These are phyloP conservation scores for Eimeria sp. DNA, from an alignment of 169 alveolate species.

Conservation along the genomic window DNA sequence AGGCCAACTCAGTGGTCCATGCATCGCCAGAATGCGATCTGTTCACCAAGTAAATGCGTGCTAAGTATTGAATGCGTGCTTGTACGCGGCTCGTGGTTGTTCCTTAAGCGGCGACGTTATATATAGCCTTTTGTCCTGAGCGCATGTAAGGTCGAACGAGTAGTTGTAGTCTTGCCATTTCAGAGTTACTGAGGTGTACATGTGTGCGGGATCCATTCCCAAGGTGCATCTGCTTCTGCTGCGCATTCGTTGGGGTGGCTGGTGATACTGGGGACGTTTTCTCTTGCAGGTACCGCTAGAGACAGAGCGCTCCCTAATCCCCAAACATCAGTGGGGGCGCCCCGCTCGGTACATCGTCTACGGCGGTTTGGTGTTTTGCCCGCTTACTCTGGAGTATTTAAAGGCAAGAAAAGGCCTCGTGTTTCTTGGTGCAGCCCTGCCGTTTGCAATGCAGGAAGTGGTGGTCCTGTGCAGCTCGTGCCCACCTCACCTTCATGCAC, in stretches of 20 bases:
- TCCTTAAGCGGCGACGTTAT: background rate
- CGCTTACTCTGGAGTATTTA: conserved; percentile 85
- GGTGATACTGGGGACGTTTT: background rate
- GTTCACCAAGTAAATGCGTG: background rate
- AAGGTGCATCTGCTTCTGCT: background rate
- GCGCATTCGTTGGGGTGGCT: background rate
- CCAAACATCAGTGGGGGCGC: conserved; percentile 93
- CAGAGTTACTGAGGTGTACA: background rate
- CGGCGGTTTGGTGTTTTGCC: conserved; percentile 91
- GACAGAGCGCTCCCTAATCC: conserved; percentile 87
- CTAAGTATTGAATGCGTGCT: background rate
- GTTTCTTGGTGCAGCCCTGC: background rate
- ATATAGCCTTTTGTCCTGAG: background rate
- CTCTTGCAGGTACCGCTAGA: conserved; percentile 83
- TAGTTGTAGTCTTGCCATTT: background rate
- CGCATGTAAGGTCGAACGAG: background rate
- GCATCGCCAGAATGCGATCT: background rate
- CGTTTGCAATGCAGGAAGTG: background rate
- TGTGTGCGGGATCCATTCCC: background rate
- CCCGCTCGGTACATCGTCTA: conserved; percentile 90
- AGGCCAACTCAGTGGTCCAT: background rate
- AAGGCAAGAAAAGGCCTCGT: conserved; percentile 21
- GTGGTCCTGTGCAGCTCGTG: background rate
- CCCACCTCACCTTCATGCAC: background rate
- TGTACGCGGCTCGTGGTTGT: background rate